Evolutionary conservation across 345 rosid genomes (phyloP), one percentile per base, ranked within the genome.

Genomic region (Brassica napus): DNA sequence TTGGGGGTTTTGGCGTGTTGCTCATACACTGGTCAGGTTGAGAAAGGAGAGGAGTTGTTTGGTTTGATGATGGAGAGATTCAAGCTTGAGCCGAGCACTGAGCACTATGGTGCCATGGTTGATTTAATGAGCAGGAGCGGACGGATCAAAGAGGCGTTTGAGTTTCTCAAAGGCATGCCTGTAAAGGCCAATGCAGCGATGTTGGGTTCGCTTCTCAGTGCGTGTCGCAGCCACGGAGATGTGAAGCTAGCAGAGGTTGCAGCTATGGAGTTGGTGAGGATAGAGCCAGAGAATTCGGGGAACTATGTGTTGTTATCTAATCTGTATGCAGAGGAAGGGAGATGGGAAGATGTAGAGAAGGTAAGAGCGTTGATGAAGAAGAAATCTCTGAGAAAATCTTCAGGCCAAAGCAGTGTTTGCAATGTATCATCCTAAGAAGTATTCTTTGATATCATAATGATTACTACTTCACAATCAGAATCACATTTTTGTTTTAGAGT

Each of bases 191-290:
- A 85, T 81, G 89, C 91, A 26, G 63, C 88, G 52, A 76, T 90
- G 68, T 92, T 92, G 93, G 94, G 94, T 42, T 72, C 92, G 1
- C 74, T 92, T 83, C 91, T 92, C 0, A 84, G 97, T 80, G 84
- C 94, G 2, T 86, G 92, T 64, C 89, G 88, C 18, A 85, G 85
- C 57, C 89, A 89, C n/a, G 89, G 93, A 34, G 87, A 86, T 69
- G 73, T 78, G 34, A 81, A 86, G 80, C 85, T 89, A 24, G 93
- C 92, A 11, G 86, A 90, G 69, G 78, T 80, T 80, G 89, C 88
- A 26, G 83, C 85, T 2, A 85, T 71, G 67, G 92, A 90, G 84
- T 86, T 90, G 16, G 82, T 85, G 28, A 65, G 47, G 62, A 84
- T 88, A 68, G 92, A 92, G 70, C 92, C 91, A 5, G 76, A 67